Base-by-base conservation (phyloP, 2,329 filamentous ascomycete species). In the Didymella arachidicola region DNA sequence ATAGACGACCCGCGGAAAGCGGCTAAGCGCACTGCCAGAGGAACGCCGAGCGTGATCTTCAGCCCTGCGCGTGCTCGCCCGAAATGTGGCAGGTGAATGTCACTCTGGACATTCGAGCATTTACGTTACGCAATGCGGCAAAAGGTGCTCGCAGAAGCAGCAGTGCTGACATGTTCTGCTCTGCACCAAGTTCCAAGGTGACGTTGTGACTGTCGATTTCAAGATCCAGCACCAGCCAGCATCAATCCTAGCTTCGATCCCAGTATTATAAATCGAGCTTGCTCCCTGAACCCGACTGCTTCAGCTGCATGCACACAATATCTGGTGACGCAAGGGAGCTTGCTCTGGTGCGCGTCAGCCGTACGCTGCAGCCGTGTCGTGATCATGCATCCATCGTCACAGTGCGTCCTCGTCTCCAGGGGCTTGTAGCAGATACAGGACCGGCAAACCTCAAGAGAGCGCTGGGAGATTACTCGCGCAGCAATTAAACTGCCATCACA, bases 1-100 rank as follows among this genome's bases (percentile, higher is more conserved):
- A 46, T 53, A 29, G 16, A 49, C 18, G 22, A 46, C 56, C 56
- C 56, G 56, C 56, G 56, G 50, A 51, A 59, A 27, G 50, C 56
- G 50, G 56, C 39, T 36, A 57, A 57, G 47, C 39, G 19, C 34
- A 34, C 18, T 41, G 32, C 26, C 41, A 45, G 10, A 57, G 53
- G 7, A 39, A 26, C 18, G 53, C 53, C 53, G 46, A 56, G 53
- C 47, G 42, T 52, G 47, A 26, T 53, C 45, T 46, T 34, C 45
- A 59, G 50, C 50, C 50, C 51, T 53, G 56, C 50, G 45, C 14
- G 48, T 12, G n/a, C 27, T 27, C 19, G 18, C 16, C 18, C 25
- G 19, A 27, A 36, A 7, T 26, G 14, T 39, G 46, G 19, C 32
- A 34, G 22, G 14, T 32, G 43, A 2, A 26, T 18, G 43, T 45